phyloP scores from a whole-genome alignment of 2,329 filamentous ascomycete genomes.

The Nemania diffusa region DNA sequence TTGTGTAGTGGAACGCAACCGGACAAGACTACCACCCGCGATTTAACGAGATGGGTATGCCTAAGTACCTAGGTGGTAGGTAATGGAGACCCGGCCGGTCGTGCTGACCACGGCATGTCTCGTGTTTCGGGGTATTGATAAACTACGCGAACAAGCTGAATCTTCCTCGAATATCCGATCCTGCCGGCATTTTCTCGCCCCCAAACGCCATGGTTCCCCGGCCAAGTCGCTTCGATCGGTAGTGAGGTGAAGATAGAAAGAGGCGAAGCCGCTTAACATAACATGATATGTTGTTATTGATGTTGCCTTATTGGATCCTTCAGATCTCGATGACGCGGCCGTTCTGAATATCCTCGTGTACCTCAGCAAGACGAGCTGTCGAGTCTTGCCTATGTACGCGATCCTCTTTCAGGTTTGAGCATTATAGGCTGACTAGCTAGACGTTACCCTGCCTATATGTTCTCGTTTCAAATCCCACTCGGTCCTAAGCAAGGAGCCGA shows the following conservation, averaged over 20 bases:
- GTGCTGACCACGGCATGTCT: no score
- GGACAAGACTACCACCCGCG: not conserved
- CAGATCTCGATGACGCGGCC: conserved; percentile 14
- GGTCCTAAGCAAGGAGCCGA: conserved; percentile 2
- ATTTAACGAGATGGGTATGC: no score
- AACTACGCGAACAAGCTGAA: conserved; percentile 2
- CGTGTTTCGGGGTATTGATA: not conserved
- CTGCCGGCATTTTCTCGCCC: conserved; percentile 17
- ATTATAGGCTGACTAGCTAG: not conserved
- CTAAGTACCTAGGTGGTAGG: no score
- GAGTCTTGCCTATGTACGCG: not conserved
- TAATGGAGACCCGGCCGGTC: no score
- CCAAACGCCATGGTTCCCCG: not conserved
- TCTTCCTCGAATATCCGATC: conserved; percentile 3
- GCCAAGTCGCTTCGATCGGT: not conserved
- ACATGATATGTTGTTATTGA: not conserved
- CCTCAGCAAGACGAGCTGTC: not conserved
- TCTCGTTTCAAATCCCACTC: conserved; percentile 18
- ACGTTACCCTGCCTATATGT: conserved; percentile 9
- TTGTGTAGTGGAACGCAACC: not conserved
- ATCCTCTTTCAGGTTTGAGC: conserved; percentile 7
- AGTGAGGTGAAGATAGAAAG: not conserved
- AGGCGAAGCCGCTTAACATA: not conserved
- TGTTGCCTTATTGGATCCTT: not conserved
- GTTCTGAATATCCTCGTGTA: not conserved